A percentile compares a stretch with the other conserved stretches of the same genome.
These are phyloP conservation scores for Curvularia hawaiiensis DNA, from an alignment of 2,329 filamentous ascomycete genomes.

Conservation along the genomic window DNA sequence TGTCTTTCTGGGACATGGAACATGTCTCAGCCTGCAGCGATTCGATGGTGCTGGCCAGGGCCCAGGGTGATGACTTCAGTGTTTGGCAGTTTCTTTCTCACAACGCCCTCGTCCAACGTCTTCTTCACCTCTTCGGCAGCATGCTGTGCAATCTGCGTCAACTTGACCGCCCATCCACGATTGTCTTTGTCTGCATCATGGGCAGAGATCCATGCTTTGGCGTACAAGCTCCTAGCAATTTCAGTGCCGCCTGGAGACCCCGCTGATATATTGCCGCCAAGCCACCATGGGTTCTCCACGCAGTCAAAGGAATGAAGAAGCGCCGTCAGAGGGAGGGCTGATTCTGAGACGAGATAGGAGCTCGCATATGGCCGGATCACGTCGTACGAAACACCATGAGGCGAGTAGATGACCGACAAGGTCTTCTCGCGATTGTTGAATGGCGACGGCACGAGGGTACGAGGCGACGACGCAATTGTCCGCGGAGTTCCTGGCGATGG, in stretches of 20 bases:
- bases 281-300: slow-evolving; percentile 64
- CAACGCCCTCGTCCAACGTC: slow-evolving; percentile 30
- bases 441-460: slow-evolving; percentile 41
- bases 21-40: slow-evolving; percentile 18
- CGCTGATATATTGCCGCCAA: slow-evolving; percentile 63
- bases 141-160: slow-evolving; percentile 54
- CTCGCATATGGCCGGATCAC: slow-evolving; percentile 62
- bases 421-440: slow-evolving; percentile 50
- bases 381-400: slow-evolving; percentile 64
- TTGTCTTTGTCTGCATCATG: slow-evolving; percentile 66
- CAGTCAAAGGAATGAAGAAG: slow-evolving; percentile 69
- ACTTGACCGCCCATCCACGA: slow-evolving; percentile 57
- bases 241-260: slow-evolving; percentile 63
- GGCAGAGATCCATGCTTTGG: slow-evolving; percentile 64
- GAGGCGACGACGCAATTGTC: slow-evolving; percentile 41
- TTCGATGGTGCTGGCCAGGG: slow-evolving; percentile 29
- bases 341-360: slow-evolving; percentile 60
- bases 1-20: background rate
- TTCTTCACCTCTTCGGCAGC: slow-evolving; percentile 36
- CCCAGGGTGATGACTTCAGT: slow-evolving; percentile 29
- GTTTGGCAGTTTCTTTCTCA: slow-evolving; percentile 14
- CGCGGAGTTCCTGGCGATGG: slow-evolving; percentile 39
- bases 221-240: slow-evolving; percentile 60
- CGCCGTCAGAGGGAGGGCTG: slow-evolving; percentile 65
- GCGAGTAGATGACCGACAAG: slow-evolving; percentile 67